Evolutionary conservation across 1,284 basidiomycete species (phyloP).

Genomic region (Fereydounia khargensis): DNA sequence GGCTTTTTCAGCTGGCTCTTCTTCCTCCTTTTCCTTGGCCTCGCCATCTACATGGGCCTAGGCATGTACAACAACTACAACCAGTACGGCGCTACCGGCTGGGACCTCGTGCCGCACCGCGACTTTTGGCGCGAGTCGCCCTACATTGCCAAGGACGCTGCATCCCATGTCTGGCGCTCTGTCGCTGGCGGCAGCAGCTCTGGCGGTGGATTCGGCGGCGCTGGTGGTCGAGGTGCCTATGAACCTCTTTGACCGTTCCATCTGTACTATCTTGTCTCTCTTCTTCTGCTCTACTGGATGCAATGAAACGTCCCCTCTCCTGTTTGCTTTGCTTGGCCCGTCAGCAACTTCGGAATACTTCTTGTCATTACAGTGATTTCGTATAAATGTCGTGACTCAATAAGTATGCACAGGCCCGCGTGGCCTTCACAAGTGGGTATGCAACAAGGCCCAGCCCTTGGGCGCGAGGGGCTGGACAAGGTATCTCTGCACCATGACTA

Average conservation of each 20-base stretch:
- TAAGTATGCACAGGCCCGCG: too few relatives aligned
- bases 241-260: too few relatives aligned
- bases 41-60: constrained; percentile 27
- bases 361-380: too few relatives aligned
- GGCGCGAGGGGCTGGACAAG: too few relatives aligned
- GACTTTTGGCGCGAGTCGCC: constrained; percentile 50
- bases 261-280: too few relatives aligned
- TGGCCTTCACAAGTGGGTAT: too few relatives aligned
- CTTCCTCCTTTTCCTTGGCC: constrained; percentile 18
- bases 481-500: neutral
- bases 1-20: constrained; percentile 37
- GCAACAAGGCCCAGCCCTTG: too few relatives aligned
- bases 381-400: too few relatives aligned
- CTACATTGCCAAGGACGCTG: constrained; percentile 32
- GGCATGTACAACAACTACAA: constrained; percentile 49
- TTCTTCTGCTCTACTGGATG: too few relatives aligned
- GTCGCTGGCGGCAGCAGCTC: constrained; percentile 14
- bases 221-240: constrained; percentile 27
- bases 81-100: constrained; percentile 46
- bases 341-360: too few relatives aligned
- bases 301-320: too few relatives aligned
- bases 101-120: constrained; percentile 48
- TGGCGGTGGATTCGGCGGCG: constrained; percentile 21
- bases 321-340: too few relatives aligned
- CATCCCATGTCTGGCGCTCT: constrained; percentile 24